Base-by-base conservation (phyloP, 495 filamentous ascomycete genomes). In the Wilcoxina mikolae region DNA sequence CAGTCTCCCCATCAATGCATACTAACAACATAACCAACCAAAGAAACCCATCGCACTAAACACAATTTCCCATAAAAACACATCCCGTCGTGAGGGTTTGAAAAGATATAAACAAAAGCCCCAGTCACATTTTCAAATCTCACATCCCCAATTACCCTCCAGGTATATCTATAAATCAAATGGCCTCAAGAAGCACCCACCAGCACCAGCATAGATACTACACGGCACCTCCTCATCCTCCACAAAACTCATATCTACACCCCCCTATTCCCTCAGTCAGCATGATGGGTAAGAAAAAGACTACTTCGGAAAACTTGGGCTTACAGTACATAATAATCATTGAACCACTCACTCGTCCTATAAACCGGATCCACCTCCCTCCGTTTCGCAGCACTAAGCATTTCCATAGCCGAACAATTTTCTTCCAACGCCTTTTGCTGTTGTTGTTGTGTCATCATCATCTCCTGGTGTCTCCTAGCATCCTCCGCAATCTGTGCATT, bases 151-250 rank as follows among this genome's bases (percentile, higher is more conserved):
- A n/a, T n/a, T n/a, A n/a, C n/a, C n/a, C n/a, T n/a, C n/a, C n/a
- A n/a, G n/a, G n/a, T n/a, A n/a, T n/a, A n/a, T n/a, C 54, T 60
- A 61, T 51, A 63, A 56, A 53, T 64, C 60, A 59, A 64, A 64
- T n/a, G 60, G 60, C 24, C 60, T 63, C 59, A 64, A 56, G 33
- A 56, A 38, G 12, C 52, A 47, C 7, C 60, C 60, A 1, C 44
- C 53, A 31, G 29, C 28, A 53, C 49, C 57, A 24, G 41, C 28
- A 56, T 62, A 60, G n/a, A 62, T 53, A 22, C 42, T 50, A 25
- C 60, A 62, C 18, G 60, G 60, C 12, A 47, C 56, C 47, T 46
- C 42, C 44, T 64, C 60, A 7, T 49, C 46, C 12, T 49, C 46
- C 39, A 10, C 39, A 20, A 10, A 43, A 4, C 39, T 18, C 17